Evolutionary conservation across 176 grass and related monocot genomes (phyloP).

Genomic region (Paspalum notatum): DNA sequence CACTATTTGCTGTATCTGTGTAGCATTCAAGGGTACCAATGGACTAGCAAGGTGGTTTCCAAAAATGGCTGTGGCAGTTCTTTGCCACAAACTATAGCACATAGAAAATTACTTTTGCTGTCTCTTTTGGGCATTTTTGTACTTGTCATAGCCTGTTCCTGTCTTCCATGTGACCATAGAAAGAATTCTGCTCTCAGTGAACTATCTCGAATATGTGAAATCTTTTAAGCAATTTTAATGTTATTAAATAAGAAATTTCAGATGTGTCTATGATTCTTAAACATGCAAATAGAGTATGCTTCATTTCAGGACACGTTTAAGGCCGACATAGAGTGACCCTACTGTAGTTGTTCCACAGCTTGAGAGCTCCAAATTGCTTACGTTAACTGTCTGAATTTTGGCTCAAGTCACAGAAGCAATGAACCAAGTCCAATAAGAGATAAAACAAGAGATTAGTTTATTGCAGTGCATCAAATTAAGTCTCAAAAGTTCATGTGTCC

Average conservation of each 20-base stretch:
- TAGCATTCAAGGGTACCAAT: neutral
- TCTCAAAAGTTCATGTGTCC: slow-evolving; percentile 17
- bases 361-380: neutral
- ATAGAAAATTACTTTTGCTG: neutral
- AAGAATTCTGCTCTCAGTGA: neutral
- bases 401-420: neutral
- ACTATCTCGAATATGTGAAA: neutral
- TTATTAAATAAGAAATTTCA: neutral
- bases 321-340: neutral
- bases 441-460: slow-evolving; percentile 7
- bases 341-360: neutral
- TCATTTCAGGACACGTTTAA: neutral
- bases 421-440: neutral
- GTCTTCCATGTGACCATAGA: neutral
- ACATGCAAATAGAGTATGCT: neutral
- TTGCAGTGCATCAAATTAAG: slow-evolving; percentile 23
- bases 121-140: neutral
- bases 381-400: neutral
- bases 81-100: neutral
- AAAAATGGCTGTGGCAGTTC: neutral
- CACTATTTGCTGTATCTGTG: neutral
- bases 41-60: neutral
- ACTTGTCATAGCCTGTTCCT: neutral
- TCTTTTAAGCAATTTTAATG: neutral
- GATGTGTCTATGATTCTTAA: neutral